Evolutionary conservation across 2,329 filamentous ascomycete species (phyloP), one percentile per base, ranked within the genome.

Genomic region (Colletotrichum lentis): DNA sequence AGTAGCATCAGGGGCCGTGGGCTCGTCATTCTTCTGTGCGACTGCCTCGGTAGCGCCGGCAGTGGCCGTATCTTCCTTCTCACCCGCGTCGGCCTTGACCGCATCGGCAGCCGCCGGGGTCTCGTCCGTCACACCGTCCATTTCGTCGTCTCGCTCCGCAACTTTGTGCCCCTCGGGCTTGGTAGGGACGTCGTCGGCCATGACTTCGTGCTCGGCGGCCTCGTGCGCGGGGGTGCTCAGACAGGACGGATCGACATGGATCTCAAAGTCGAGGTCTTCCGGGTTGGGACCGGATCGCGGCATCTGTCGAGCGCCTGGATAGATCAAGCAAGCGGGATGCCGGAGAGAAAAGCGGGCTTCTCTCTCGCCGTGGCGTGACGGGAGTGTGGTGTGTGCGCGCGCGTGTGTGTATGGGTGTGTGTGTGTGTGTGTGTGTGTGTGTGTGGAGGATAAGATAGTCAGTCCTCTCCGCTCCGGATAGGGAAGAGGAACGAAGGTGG

Each of bases 191-290:
- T 76, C 73, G 67, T 61, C 62, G 50, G 57, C 62, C 66, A 69
- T 69, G 35, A 43, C 5, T 52, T 69, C 62, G 46, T 18, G 18
- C n/a, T 62, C 49, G 24, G 50, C 43, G 35, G 24, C 39, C 39
- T 82, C 78, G 72, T 81, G 77, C 77, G 81, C 81, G 64, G 77
- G 76, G 49, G 77, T 77, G 73, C 75, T 80, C 62, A 80, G 54
- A 72, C 81, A 84, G 62, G 80, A 83, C 50, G 75, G 74, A 73
- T 86, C 83, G 73, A 83, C 77, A 77, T 82, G 81, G 71, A 83
- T 85, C 10, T 83, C 75, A 69, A 85, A 84, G 71, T 84, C 79
- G 71, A 77, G 72, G 68, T 82, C 78, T 63, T 74, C 71, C 56
- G 69, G 72, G 69, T 71, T 74, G 20, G 63, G 50, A 44, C 56